phyloP scores from a whole-genome alignment of 2,329 filamentous ascomycete species.

The Fusarium luffae region DNA sequence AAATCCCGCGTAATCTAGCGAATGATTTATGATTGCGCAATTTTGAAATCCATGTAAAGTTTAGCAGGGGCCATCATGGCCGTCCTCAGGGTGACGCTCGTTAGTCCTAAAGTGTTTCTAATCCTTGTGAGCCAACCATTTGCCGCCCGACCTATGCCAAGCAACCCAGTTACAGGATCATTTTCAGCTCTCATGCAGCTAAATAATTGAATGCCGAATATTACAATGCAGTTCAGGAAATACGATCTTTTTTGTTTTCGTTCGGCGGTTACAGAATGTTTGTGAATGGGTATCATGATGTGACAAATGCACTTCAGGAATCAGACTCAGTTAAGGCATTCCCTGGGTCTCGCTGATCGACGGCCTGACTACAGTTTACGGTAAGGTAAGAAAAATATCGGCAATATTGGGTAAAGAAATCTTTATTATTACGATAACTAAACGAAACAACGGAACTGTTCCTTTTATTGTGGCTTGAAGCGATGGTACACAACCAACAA shows the following conservation, averaged over 20 bases:
- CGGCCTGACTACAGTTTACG: not conserved
- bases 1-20: not conserved
- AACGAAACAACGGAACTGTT: not conserved
- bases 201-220: not conserved
- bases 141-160: not conserved
- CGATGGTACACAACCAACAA: not conserved
- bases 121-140: not conserved
- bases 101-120: not conserved
- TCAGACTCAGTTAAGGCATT: not conserved
- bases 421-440: not conserved
- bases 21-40: not conserved
- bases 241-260: fast-evolving
- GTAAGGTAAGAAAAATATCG: too few relatives aligned
- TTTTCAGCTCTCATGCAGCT: not conserved
- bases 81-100: not conserved
- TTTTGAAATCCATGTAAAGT: not conserved
- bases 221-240: not conserved
- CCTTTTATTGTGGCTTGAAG: not conserved
- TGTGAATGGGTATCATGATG: not conserved
- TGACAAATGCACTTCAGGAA: not conserved
- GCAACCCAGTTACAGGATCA: not conserved
- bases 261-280: not conserved
- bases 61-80: not conserved
- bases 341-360: not conserved
- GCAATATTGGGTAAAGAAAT: too few relatives aligned